Evolutionary conservation across 148 eudicot species (phyloP).

Genomic region (Diospyros kaki): DNA sequence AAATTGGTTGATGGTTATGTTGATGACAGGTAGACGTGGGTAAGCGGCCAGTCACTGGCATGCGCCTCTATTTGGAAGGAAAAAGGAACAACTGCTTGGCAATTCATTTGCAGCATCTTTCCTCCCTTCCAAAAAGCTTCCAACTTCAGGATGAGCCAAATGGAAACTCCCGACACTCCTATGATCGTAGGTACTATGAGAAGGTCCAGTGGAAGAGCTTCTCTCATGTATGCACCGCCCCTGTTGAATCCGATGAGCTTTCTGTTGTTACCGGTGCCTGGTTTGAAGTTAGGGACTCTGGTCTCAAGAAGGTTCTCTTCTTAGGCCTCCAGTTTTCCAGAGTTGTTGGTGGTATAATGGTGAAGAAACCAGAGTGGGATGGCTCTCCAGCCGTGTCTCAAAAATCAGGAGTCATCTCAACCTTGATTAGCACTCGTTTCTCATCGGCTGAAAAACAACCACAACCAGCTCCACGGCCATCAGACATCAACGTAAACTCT

Average conservation of each 20-base stretch:
- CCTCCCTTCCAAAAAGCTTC: constrained; percentile 47
- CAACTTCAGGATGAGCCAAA: constrained; percentile 27
- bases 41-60: constrained; percentile 49
- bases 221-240: constrained; percentile 55
- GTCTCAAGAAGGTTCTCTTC: constrained; percentile 35
- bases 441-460: constrained; percentile 26
- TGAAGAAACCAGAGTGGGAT: constrained; percentile 43
- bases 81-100: constrained; percentile 50
- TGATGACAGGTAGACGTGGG: constrained; percentile 43
- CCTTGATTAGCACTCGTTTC: constrained; percentile 28
- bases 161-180: constrained; percentile 9
- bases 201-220: constrained; percentile 54
- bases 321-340: constrained; percentile 36
- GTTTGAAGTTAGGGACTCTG: constrained; percentile 43
- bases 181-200: constrained; percentile 40
- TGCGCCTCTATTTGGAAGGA: constrained; percentile 52
- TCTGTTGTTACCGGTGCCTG: constrained; percentile 43
- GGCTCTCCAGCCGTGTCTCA: constrained; percentile 33
- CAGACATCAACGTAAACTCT: constrained; percentile 41
- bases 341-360: constrained; percentile 33
- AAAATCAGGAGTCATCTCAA: constrained; percentile 42
- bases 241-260: constrained; percentile 47
- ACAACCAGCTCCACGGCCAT: constrained; percentile 27
- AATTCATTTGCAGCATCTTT: constrained; percentile 54
- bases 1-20: neutral